Evolutionary conservation across 2,329 filamentous ascomycete species (phyloP).

Genomic region (Cladophialophora psammophila): DNA sequence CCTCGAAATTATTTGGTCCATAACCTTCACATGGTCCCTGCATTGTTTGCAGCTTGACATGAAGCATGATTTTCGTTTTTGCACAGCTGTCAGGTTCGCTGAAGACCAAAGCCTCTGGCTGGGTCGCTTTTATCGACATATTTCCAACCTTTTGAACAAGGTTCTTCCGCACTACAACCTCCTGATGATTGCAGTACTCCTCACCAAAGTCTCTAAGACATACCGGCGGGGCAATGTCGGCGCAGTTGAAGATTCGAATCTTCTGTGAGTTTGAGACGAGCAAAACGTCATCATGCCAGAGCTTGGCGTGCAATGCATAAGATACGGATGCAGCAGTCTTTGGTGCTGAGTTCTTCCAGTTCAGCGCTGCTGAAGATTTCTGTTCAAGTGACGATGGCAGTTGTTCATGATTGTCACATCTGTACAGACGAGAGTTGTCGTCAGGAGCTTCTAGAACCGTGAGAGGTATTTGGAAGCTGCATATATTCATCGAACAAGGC

Average conservation of each 20-base stretch:
- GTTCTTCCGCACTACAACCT: neutral
- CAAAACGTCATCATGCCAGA: constrained; percentile 1
- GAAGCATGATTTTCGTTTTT: neutral
- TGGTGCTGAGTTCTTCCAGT: neutral
- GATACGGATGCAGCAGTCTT: neutral
- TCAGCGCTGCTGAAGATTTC: neutral
- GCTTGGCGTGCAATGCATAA: constrained; percentile 8
- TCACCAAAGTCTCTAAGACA: neutral
- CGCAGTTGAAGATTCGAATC: constrained; percentile 16
- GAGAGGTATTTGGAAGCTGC: neutral
- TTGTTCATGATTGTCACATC: neutral
- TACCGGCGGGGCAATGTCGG: neutral
- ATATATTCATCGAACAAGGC: neutral
- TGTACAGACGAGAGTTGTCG: neutral
- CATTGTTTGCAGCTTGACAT: neutral
- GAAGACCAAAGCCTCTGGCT: neutral
- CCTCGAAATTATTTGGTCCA: neutral
- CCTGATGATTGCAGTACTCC: neutral
- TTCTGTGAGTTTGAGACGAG: constrained; percentile 13
- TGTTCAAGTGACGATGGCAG: neutral
- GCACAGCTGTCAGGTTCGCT: neutral
- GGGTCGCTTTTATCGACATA: neutral
- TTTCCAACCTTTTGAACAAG: neutral
- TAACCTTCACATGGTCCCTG: neutral
- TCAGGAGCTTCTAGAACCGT: neutral